Evolutionary conservation across 2,329 filamentous ascomycete species (phyloP).

Genomic region (Aspergillus bombycis): DNA sequence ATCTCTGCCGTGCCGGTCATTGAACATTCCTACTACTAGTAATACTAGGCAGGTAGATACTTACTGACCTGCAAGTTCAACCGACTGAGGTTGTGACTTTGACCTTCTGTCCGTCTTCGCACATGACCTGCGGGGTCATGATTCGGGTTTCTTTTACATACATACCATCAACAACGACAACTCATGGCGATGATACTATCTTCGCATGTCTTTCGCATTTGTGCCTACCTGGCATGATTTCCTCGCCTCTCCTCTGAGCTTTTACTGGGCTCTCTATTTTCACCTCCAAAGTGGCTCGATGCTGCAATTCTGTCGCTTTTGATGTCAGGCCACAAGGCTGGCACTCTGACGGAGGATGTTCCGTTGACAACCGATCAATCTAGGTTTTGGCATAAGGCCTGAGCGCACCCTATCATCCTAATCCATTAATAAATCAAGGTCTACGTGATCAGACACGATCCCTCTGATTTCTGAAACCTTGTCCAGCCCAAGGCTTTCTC

Average conservation of each 20-base stretch:
- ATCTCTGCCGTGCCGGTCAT: not conserved
- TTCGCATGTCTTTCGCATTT: no score
- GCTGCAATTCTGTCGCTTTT: not conserved
- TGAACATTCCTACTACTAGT: not conserved
- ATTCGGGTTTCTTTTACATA: not conserved
- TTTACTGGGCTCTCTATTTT: not conserved
- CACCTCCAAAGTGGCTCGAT: not conserved
- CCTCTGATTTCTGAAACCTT: not conserved
- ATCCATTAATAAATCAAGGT: not conserved
- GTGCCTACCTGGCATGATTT: not conserved
- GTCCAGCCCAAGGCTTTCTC: not conserved
- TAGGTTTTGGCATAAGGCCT: conserved; percentile 4
- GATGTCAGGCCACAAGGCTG: conserved; percentile 4
- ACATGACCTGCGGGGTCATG: conserved; percentile 2
- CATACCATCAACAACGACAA: not conserved
- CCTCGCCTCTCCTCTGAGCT: no score
- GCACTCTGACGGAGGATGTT: not conserved
- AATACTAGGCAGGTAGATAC: not conserved
- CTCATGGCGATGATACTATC: not conserved
- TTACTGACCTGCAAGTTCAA: not conserved
- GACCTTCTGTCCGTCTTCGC: not conserved
- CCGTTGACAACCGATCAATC: not conserved
- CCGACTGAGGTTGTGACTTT: not conserved
- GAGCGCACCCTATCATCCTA: conserved; percentile 4
- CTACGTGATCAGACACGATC: not conserved